These are phyloP conservation scores for Melampsora americana DNA, from an alignment of 1,284 basidiomycete genomes.

Conservation along the genomic window DNA sequence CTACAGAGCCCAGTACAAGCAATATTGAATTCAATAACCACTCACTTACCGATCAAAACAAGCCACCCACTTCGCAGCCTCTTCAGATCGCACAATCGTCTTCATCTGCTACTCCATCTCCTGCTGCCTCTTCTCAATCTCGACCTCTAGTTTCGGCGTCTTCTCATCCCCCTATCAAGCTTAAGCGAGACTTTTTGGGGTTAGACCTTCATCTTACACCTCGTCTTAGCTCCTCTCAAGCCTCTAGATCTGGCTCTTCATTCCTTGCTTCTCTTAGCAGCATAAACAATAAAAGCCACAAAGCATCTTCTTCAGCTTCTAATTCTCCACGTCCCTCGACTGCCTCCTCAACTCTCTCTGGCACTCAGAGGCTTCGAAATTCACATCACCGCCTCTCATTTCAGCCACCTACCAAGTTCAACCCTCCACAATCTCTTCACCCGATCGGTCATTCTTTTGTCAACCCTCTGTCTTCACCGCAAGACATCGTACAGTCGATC, in stretches of 20 bases:
- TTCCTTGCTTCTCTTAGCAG: conserved; percentile 6
- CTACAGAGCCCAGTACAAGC: too few species aligned
- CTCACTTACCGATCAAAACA: too few species aligned
- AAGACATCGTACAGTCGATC: background rate
- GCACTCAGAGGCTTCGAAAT: background rate
- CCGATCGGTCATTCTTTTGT: background rate
- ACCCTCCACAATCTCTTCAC: background rate
- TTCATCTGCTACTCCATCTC: background rate
- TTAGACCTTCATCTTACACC: conserved; percentile 3
- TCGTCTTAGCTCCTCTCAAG: conserved; percentile 1
- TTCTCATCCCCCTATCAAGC: background rate
- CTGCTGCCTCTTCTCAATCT: conserved; percentile 2
- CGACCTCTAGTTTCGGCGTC: background rate
- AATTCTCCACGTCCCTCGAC: conserved; percentile 5
- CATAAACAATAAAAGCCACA: background rate
- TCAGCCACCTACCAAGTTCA: background rate
- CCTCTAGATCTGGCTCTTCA: background rate
- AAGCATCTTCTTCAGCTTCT: background rate
- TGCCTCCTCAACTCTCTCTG: conserved; percentile 1
- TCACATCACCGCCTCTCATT: conserved; percentile 8
- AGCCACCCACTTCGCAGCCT: too few species aligned
- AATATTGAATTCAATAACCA: too few species aligned
- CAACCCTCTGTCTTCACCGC: background rate
- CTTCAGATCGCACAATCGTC: background rate
- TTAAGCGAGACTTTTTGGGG: background rate